Conservation (phyloP, 306 rosid genomes). For the Chamaecrista fasciculata region DNA sequence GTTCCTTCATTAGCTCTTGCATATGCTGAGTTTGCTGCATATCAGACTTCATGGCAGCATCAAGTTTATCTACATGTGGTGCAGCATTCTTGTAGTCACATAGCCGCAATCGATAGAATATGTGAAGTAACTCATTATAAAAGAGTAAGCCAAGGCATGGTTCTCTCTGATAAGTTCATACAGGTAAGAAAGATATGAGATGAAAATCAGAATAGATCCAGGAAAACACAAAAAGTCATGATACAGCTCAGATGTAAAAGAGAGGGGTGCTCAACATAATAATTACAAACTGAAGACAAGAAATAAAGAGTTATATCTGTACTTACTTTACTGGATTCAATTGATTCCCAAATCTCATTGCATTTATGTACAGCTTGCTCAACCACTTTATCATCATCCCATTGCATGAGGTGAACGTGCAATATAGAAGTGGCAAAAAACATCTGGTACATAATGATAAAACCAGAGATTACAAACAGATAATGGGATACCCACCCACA, state of each 20-base stretch:
- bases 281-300: constrained; percentile 25
- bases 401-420: constrained; percentile 94
- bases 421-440: constrained; percentile 87
- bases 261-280: not conserved
- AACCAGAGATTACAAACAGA: constrained; percentile 36
- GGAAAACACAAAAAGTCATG: constrained; percentile 19
- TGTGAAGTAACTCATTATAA: constrained; percentile 84
- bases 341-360: constrained; percentile 75
- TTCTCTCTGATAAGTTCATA: constrained; percentile 46
- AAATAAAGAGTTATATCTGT: constrained; percentile 19
- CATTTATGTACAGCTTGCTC: constrained; percentile 80
- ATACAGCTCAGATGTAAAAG: constrained; percentile 17
- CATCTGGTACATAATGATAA: constrained; percentile 61
- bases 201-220: constrained; percentile 18
- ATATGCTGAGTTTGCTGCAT: constrained; percentile 62
- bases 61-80: constrained; percentile 81
- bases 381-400: constrained; percentile 76
- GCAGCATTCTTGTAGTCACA: constrained; percentile 97
- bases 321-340: constrained; percentile 71
- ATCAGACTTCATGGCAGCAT: constrained; percentile 87
- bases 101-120: constrained; percentile 81
- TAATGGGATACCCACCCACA: constrained; percentile 12
- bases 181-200: constrained; percentile 11
- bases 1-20: constrained; percentile 67
- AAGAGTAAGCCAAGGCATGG: constrained; percentile 82